Conservation (phyloP, 352 stramenopile species). For the Phytophthora niederhauseri region DNA sequence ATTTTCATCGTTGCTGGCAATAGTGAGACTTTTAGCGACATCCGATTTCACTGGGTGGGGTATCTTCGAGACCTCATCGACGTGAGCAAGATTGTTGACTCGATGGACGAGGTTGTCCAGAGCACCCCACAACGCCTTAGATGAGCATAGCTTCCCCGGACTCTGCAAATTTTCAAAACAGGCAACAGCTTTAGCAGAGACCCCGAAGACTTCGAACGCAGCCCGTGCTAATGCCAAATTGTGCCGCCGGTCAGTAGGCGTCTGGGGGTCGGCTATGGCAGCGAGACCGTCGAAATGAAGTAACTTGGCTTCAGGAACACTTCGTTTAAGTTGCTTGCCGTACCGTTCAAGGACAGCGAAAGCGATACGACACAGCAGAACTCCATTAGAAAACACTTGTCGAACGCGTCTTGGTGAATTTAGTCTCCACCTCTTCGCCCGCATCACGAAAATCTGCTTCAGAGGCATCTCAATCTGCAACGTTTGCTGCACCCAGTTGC, state of each 20-base stretch:
- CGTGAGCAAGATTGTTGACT: conserved; percentile 6
- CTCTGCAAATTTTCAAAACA: conserved; percentile 17
- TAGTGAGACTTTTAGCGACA: neutral
- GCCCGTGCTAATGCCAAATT: conserved; percentile 23
- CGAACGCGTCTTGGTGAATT: conserved; percentile 8
- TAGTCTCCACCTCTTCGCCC: conserved; percentile 9
- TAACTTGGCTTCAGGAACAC: neutral
- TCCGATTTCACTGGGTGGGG: neutral
- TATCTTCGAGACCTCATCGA: neutral
- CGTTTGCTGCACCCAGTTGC: conserved; percentile 15
- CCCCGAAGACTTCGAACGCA: conserved; percentile 21
- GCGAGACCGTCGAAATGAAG: neutral
- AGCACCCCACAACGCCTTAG: conserved; percentile 20
- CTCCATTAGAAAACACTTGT: conserved; percentile 36
- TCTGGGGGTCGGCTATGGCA: conserved; percentile 4
- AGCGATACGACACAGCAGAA: conserved; percentile 48
- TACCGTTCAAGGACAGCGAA: conserved; percentile 23
- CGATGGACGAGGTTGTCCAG: conserved; percentile 19
- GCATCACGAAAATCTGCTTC: conserved; percentile 23
- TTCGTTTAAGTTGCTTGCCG: conserved; percentile 4
- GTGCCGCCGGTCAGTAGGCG: conserved; percentile 14
- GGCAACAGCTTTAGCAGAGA: conserved; percentile 15
- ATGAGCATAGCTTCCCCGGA: conserved; percentile 6
- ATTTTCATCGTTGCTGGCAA: neutral
- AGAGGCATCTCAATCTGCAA: conserved; percentile 25